Percentiles rank a stretch among this genome's conserved stretches.
These are phyloP conservation scores for Metrosideros polymorpha DNA, from an alignment of 441 rosid species.

Conservation along the genomic window DNA sequence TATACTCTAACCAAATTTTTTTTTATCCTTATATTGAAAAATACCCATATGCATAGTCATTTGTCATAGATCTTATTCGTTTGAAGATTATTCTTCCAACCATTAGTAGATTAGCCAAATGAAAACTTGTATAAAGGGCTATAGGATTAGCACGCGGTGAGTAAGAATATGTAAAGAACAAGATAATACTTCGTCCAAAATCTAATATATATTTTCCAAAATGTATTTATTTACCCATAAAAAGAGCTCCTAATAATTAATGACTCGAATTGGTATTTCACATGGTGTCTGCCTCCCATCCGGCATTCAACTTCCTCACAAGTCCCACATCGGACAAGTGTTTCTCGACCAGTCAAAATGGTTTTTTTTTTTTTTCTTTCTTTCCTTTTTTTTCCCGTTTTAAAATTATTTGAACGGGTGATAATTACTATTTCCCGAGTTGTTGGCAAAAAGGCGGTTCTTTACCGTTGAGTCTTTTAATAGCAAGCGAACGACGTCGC, in stretches of 20 bases:
- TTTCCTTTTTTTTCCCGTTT: background rate
- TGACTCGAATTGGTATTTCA: background rate
- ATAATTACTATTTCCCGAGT: background rate
- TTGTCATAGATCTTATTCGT: no score
- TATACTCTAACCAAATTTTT: no score
- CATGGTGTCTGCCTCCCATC: background rate
- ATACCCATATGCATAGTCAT: no score
- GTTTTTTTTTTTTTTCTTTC: background rate
- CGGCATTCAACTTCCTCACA: background rate
- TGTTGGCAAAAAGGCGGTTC: background rate
- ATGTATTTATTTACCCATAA: background rate
- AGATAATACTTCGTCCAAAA: background rate
- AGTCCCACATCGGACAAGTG: background rate
- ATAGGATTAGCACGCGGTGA: no score
- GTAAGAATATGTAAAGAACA: background rate
- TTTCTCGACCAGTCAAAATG: background rate
- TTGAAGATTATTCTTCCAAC: no score
- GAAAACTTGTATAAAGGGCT: no score
- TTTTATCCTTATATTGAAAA: background rate
- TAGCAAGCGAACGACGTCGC: background rate
- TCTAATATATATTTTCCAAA: background rate
- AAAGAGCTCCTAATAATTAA: background rate
- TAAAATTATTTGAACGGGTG: background rate
- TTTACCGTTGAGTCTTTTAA: background rate
- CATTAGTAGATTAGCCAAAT: no score